Evolutionary conservation across 345 rosid species (phyloP), one percentile per base, ranked within the genome.

Genomic region (Ceriops tagal): DNA sequence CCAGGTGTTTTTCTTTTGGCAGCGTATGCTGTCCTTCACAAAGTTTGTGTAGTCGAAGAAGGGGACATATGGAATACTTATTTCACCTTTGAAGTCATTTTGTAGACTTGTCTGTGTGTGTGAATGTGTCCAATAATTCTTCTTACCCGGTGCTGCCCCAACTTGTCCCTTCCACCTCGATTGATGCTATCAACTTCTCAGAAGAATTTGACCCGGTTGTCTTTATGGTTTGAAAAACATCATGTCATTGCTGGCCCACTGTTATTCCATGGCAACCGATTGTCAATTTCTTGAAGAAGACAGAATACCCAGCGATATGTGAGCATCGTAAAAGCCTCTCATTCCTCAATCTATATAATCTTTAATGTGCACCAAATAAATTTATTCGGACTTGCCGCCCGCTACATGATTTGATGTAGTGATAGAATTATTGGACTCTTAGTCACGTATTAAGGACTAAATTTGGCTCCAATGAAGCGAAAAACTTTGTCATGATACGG

Each of bases 61-160:
- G 84, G 84, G 72, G 71, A 79, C 83, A 81, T 68, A 46, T 65
- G 71, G 32, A 75, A 74, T 62, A 35, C 68, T 35, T 55, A 68
- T 71, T 80, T 80, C 71, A 59, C 64, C 64, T 72, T 67, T 47
- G 66, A 79, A 71, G 75, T 71, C 77, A 73, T 64, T 47, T 70
- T 63, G 73, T 71, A 39, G 79, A 58, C 67, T 64, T 68, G 58
- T 6, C 3, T 52, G 73, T 73, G 73, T 72, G 73, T 73, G 73
- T 72, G 49, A 60, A 65, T 58, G 55, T 18, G 69, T 71, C 58
- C 52, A 32, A 70, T 63, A 37, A 27, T 51, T 63, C 65, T 64
- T 8, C 65, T 61, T 8, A 34, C 53, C 55, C n/a, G 59, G 68
- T 79, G 35, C 80, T 79, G 35, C 80, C 83, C 76, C 58, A 43